phyloP scores from a whole-genome alignment of 495 filamentous ascomycete genomes.

The Pyrenula aspistea region DNA sequence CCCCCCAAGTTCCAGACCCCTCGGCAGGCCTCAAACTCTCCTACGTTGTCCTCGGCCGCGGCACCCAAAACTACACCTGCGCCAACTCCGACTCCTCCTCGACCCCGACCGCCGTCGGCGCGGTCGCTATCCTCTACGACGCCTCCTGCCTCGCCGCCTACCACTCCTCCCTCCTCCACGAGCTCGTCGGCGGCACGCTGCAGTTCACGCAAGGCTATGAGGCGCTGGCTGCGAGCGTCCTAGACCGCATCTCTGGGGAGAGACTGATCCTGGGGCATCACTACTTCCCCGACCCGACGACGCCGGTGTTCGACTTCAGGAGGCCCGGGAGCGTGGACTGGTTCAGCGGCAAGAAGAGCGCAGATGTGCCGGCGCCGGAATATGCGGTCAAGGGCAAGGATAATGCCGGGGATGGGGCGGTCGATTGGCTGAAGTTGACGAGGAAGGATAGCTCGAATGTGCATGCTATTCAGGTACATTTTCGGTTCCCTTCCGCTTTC shows the following conservation, averaged over 20 bases:
- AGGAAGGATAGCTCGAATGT: slow-evolving; percentile 2
- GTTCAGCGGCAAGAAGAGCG: slow-evolving; percentile 50
- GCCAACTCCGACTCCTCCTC: slow-evolving; percentile 39
- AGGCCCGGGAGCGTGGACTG: slow-evolving; percentile 38
- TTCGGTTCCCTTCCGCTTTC: too few relatives aligned
- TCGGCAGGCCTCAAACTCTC: slow-evolving; percentile 35
- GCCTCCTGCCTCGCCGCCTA: slow-evolving; percentile 63
- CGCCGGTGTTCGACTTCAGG: slow-evolving; percentile 69
- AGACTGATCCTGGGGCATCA: slow-evolving; percentile 56
- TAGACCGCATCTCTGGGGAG: slow-evolving; percentile 1
- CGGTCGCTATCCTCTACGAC: slow-evolving; percentile 80
- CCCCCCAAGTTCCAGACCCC: slow-evolving; percentile 29
- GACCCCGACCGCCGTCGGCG: slow-evolving; percentile 54
- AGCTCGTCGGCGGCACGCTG: slow-evolving; percentile 38
- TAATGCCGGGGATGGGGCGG: slow-evolving; percentile 45
- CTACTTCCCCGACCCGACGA: slow-evolving; percentile 54
- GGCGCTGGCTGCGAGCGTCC: slow-evolving; percentile 10
- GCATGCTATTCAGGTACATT: neutral
- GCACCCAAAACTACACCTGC: slow-evolving; percentile 89
- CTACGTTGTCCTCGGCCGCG: slow-evolving; percentile 55
- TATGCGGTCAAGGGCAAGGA: slow-evolving; percentile 37
- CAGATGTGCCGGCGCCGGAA: slow-evolving; percentile 43
- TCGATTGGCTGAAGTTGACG: slow-evolving; percentile 55
- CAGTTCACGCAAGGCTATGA: slow-evolving; percentile 10
- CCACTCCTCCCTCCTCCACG: slow-evolving; percentile 47